Conservation (phyloP, 2,329 filamentous ascomycete genomes). For the Dactylonectria estremocensis region DNA sequence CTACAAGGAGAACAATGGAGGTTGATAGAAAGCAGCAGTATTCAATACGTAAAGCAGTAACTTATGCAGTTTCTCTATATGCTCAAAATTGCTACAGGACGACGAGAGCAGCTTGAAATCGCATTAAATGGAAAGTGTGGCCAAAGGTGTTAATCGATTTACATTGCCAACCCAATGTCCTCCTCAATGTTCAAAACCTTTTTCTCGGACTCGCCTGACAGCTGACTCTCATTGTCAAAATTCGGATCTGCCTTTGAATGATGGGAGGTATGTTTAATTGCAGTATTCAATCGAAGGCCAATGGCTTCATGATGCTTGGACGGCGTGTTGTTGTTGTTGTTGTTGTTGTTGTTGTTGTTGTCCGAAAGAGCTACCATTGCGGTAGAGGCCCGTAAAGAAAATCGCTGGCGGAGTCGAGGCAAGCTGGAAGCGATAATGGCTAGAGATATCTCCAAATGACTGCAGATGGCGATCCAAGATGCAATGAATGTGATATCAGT, state of each 20-base stretch:
- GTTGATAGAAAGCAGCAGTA: no score
- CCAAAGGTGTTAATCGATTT: background rate
- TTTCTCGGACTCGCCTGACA: background rate
- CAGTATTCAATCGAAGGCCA: background rate
- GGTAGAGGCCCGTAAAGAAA: background rate
- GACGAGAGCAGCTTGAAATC: no score
- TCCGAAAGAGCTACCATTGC: background rate
- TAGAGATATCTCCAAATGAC: slow-evolving; percentile 1
- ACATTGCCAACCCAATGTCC: background rate
- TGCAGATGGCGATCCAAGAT: slow-evolving; percentile 8
- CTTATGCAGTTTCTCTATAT: no score
- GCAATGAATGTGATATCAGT: slow-evolving; percentile 2
- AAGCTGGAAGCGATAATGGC: slow-evolving; percentile 11
- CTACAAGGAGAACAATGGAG: no score
- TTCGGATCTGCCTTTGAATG: background rate
- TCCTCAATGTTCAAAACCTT: background rate
- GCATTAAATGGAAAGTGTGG: no score
- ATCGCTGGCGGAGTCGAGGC: background rate
- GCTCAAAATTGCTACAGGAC: no score
- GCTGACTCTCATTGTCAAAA: background rate
- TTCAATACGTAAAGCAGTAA: no score
- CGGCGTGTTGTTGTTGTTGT: background rate
- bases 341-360: no score
- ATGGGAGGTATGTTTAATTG: background rate
- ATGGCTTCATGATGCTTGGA: background rate